Evolutionary conservation across 2,329 filamentous ascomycete species (phyloP), one percentile per base, ranked within the genome.

Genomic region (Phoma sp.): DNA sequence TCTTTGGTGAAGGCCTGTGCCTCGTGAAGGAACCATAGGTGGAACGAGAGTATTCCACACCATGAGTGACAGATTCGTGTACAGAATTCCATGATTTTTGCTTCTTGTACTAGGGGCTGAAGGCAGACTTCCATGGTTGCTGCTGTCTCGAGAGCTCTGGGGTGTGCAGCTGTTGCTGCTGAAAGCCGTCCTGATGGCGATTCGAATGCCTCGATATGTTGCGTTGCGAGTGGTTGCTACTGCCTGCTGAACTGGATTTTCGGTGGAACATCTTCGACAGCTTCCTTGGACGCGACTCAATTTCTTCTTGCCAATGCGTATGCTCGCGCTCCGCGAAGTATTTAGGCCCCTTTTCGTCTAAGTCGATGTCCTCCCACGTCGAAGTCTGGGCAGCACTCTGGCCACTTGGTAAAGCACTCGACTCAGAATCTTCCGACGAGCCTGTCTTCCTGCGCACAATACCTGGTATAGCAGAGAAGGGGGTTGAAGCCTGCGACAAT

Each of bases 401-500:
- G 10, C 9, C 11, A 15, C 17, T 40, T 11, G 39, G 38, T 10
- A 33, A 18, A n/a, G 38, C 7, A 28, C 12, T 45, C 5, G 17
- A 21, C 7, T 39, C 21, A 6, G 20, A 7, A 5, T 39, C 39
- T 1, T 32, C 21, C 4, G 33, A 18, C n/a, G 25, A 7, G 4
- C 34, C 39, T 17, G 51, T 45, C 38, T 15, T 54, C 34, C 39
- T 48, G 29, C 33, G 20, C 6, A 54, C 38, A 42, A 50, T 53
- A 14, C 30, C 43, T n/a, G 34, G 40, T 47, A 36, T 50, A 26
- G 21, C 56, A 39, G 26, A 57, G 34, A 33, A 55, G 36, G 43
- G 59, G 32, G 47, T 59, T 56, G 60, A 60, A 14, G 61, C 56
- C 36, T 54, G 62, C 5, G 66, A 61, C n/a, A 67, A 42, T 3